phyloP scores from a whole-genome alignment of 139 green algal species.

The Tetraselmis striata region DNA sequence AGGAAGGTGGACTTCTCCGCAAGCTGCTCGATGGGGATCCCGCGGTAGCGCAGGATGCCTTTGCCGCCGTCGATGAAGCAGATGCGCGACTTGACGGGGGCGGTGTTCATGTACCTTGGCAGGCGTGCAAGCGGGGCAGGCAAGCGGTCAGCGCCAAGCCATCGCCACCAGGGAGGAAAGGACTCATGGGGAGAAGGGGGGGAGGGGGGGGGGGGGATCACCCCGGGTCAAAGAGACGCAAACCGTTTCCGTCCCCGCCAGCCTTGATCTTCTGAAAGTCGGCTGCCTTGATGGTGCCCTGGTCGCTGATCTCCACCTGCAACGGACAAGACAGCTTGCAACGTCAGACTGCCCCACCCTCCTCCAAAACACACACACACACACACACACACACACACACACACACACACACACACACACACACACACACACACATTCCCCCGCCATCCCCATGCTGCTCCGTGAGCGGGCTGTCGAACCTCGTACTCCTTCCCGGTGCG shows the following conservation, averaged over 20 bases:
- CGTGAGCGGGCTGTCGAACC: too few relatives aligned
- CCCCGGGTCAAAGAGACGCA: conserved; percentile 80
- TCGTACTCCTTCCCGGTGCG: conserved; percentile 86
- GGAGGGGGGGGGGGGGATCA: conserved; percentile 18
- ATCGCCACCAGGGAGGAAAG: too few relatives aligned
- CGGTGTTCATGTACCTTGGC: conserved; percentile 91
- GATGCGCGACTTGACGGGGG: conserved; percentile 78
- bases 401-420: too few relatives aligned
- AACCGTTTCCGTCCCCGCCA: conserved; percentile 76
- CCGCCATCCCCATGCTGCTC: too few relatives aligned
- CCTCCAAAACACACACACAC: too few relatives aligned
- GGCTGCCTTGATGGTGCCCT: conserved; percentile 73
- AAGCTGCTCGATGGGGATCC: conserved; percentile 94
- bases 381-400: too few relatives aligned
- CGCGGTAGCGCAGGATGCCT: conserved; percentile 91
- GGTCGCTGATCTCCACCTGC: conserved; percentile 60
- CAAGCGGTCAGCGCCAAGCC: too few relatives aligned
- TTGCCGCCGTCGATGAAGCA: conserved; percentile 96
- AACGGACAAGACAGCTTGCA: too few relatives aligned
- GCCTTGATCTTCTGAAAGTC: conserved; percentile 89
- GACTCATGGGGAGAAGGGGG: too few relatives aligned
- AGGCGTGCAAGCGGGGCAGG: neutral
- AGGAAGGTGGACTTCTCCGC: conserved; percentile 77
- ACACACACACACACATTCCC: too few relatives aligned
- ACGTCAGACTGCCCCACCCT: too few relatives aligned